These are phyloP conservation scores for Mycena venus DNA, from an alignment of 768 basidiomycete genomes.

Conservation along the genomic window DNA sequence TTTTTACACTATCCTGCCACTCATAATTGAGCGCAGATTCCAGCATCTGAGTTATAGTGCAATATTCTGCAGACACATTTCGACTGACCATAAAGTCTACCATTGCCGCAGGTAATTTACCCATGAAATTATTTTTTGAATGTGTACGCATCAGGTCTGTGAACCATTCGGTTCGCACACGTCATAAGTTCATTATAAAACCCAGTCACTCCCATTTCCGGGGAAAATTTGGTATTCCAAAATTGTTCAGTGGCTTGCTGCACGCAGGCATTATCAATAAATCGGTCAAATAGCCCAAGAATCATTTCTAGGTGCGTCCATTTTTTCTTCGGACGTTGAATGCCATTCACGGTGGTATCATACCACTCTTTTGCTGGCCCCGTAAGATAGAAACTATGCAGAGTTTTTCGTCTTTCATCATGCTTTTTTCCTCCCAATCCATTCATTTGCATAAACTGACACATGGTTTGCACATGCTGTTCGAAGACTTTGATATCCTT, in stretches of 20 bases:
- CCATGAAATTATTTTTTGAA: background rate
- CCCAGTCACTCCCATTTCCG: background rate
- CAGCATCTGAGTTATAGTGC: background rate
- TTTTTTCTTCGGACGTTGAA: background rate
- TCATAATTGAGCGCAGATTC: background rate
- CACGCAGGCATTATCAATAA: background rate
- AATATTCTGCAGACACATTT: background rate
- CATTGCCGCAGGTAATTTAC: background rate
- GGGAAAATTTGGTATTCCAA: background rate
- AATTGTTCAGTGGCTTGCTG: background rate
- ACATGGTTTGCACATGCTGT: background rate
- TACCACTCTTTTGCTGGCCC: background rate
- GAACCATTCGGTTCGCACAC: background rate
- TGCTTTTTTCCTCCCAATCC: background rate
- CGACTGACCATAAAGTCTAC: background rate
- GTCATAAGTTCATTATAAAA: background rate
- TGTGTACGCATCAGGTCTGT: background rate
- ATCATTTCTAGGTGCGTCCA: conserved; percentile 18
- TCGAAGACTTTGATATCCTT: background rate
- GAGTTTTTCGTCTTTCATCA: background rate
- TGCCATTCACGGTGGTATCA: background rate
- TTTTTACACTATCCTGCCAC: background rate
- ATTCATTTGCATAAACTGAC: background rate
- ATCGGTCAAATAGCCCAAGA: conserved; percentile 2
- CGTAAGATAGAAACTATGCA: background rate